Conservation (phyloP, 345 rosid species). For the Moricandia arvensis region DNA sequence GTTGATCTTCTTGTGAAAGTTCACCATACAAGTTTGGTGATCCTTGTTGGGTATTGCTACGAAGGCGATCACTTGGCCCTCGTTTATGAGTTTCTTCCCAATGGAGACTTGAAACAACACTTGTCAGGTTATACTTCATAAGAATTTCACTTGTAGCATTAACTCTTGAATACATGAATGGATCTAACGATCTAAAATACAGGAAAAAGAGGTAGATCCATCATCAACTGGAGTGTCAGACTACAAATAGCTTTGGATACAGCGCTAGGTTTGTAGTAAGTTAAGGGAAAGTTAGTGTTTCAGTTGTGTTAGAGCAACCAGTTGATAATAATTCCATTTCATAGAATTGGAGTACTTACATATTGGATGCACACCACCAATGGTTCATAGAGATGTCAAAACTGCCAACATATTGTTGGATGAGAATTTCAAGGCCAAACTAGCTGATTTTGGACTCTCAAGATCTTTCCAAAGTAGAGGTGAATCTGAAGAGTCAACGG, state of each 20-base stretch:
- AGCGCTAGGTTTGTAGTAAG: constrained; percentile 39
- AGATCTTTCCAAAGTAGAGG: background rate
- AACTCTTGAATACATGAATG: background rate
- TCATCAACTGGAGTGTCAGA: constrained; percentile 41
- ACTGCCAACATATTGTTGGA: background rate
- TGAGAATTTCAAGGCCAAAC: background rate
- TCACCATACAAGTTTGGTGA: constrained; percentile 49
- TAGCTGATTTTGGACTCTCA: background rate
- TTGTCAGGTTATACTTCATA: constrained; percentile 29
- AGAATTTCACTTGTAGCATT: background rate
- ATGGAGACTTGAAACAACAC: constrained; percentile 41
- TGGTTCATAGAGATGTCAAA: background rate
- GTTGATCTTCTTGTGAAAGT: constrained; percentile 44
- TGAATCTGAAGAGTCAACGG: background rate
- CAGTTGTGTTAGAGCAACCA: background rate
- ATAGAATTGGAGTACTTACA: background rate
- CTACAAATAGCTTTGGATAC: constrained; percentile 46
- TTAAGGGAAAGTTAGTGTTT: background rate
- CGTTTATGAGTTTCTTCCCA: constrained; percentile 46
- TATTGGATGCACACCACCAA: background rate
- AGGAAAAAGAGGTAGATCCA: constrained; percentile 7
- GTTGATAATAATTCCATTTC: background rate
- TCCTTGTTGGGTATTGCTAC: constrained; percentile 45
- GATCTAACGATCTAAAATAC: background rate
- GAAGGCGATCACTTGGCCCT: constrained; percentile 39